These are phyloP conservation scores for Hydnomerulius pinastri DNA, from an alignment of 768 basidiomycete species.

Conservation along the genomic window DNA sequence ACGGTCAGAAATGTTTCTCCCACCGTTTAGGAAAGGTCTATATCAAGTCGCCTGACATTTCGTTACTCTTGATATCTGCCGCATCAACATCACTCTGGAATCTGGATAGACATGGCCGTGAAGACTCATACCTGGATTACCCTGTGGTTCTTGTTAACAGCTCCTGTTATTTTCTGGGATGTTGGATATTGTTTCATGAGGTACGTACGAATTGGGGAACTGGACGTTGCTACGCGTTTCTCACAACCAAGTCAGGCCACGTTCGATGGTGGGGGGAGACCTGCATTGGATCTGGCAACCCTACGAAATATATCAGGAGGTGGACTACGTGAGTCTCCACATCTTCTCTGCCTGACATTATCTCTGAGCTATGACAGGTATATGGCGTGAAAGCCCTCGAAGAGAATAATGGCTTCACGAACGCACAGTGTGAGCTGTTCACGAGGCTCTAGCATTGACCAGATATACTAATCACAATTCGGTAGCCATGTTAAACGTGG, in stretches of 20 bases:
- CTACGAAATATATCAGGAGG: conserved; percentile 75
- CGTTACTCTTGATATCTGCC: too few species aligned
- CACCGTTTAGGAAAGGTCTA: too few species aligned
- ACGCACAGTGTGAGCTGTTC: conserved; percentile 70
- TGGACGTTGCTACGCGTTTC: background rate
- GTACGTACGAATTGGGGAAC: conserved; percentile 42
- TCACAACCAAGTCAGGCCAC: conserved; percentile 52
- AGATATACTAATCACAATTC: background rate
- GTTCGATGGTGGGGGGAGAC: conserved; percentile 86
- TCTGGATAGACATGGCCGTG: conserved; percentile 42
- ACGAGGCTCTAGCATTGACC: background rate
- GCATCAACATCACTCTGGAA: conserved; percentile 5
- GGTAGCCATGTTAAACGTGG: conserved; percentile 72
- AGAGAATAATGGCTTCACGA: conserved; percentile 76
- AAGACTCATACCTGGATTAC: conserved; percentile 61
- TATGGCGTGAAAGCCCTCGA: conserved; percentile 73
- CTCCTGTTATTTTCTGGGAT: conserved; percentile 72
- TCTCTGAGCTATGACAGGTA: conserved; percentile 41
- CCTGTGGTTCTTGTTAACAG: conserved; percentile 62
- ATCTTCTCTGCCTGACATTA: background rate
- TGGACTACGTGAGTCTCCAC: conserved; percentile 42
- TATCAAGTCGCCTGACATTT: too few species aligned
- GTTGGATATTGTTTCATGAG: conserved; percentile 79
- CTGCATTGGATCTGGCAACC: conserved; percentile 92
- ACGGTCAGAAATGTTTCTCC: background rate